phyloP scores from a whole-genome alignment of 2,329 filamentous ascomycete species.

The Pezicula rhizophila region DNA sequence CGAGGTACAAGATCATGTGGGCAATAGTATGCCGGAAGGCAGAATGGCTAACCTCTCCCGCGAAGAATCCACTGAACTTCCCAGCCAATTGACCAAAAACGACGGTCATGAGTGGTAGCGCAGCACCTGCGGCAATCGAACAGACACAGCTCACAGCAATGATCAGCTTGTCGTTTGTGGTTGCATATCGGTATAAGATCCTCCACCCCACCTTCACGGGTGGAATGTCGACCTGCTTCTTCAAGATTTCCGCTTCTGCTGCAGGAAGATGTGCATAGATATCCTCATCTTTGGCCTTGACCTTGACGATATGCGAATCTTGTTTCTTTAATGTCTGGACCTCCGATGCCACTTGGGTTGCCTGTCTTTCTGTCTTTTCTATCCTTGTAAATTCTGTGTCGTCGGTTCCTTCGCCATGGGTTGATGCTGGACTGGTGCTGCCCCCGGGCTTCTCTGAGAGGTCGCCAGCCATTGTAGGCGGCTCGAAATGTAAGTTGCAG shows the following conservation, averaged over 20 bases:
- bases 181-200: conserved; percentile 50
- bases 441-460: not conserved
- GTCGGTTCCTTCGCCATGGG: not conserved
- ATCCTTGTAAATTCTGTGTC: not conserved
- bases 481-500: not conserved
- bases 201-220: conserved; percentile 54
- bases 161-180: conserved; percentile 40
- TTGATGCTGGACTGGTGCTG: not conserved
- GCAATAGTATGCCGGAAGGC: conserved; percentile 54
- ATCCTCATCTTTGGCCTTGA: not conserved
- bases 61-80: too few species aligned
- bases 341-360: not conserved
- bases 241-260: conserved; percentile 59
- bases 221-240: conserved; percentile 58
- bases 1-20: conserved; percentile 69
- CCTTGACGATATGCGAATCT: not conserved
- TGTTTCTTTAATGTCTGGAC: not conserved
- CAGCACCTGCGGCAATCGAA: conserved; percentile 49
- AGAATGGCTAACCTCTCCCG: too few species aligned
- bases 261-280: conserved; percentile 44
- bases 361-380: not conserved
- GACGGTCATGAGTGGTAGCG: conserved; percentile 53
- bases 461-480: not conserved
- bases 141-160: conserved; percentile 42
- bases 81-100: conserved; percentile 40